A percentile compares a stretch with the other conserved stretches of the same genome.
These are phyloP conservation scores for Cynanchum wilfordii DNA, from an alignment of 257 asterid species.

Conservation along the genomic window DNA sequence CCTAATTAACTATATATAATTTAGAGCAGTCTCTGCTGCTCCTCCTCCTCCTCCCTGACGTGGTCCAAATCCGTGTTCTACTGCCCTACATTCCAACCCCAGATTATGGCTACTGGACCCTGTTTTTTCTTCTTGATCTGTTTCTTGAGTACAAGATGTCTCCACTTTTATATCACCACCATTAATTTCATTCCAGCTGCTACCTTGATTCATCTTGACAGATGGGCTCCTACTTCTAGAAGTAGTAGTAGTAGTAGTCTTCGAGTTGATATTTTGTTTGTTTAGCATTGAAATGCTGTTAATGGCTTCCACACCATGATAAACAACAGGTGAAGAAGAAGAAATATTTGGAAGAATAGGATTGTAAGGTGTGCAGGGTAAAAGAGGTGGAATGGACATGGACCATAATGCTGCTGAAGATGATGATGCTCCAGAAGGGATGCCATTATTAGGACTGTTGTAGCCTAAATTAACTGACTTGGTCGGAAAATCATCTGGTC, in stretches of 20 bases:
- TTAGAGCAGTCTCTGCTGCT: conserved; percentile 24
- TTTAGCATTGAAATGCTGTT: conserved; percentile 18
- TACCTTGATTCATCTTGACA: conserved; percentile 20
- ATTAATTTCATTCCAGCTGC: conserved; percentile 9
- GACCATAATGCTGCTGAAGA: conserved; percentile 40
- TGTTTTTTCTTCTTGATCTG: conserved; percentile 31
- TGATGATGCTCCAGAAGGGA: conserved; percentile 24
- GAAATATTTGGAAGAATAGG: conserved; percentile 26
- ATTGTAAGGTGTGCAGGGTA: conserved; percentile 38
- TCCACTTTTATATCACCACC: conserved; percentile 38
- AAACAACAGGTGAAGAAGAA: conserved; percentile 20
- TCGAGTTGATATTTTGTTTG: conserved; percentile 18
- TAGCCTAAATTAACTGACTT: conserved; percentile 50
- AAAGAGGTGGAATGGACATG: conserved; percentile 57
- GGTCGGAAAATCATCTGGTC: conserved; percentile 25
- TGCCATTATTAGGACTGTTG: conserved; percentile 43
- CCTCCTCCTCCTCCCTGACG: conserved; percentile 12
- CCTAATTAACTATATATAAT: conserved; percentile 30
- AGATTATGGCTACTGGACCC: conserved; percentile 21
- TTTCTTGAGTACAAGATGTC: conserved; percentile 22
- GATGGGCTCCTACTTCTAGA: neutral
- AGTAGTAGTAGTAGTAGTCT: conserved; percentile 8
- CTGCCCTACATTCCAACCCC: conserved; percentile 19
- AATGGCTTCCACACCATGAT: conserved; percentile 23
- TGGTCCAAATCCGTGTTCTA: conserved; percentile 27